Base-by-base conservation (phyloP, 306 rosid genomes). In the Lotus japonicus region DNA sequence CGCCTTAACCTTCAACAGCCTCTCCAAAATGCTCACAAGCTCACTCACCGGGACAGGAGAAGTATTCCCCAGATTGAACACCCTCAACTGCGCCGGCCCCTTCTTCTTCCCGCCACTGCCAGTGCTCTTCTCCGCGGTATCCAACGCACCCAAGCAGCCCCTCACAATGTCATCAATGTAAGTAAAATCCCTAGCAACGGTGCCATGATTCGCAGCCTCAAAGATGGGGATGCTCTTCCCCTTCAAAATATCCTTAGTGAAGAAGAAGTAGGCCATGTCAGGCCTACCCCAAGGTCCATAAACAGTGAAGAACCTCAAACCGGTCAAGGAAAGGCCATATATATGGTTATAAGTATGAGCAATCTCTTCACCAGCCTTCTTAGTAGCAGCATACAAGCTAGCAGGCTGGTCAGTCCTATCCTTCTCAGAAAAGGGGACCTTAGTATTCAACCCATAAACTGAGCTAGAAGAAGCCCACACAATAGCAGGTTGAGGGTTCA, bases 231-330 rank as follows among this genome's bases (percentile, higher is more conserved):
- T 94, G 1, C 79, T 6, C 79, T 94, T 94, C 66, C 97, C 98
- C 48, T 84, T 88, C 90, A 94, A 78, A 49, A 94, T 90, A 79
- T 90, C 97, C 69, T 75, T 88, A 0, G 98, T 88, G 74, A 94
- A 94, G 53, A 94, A 94, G 82, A 94, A 94, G 64, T 92, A 92
- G 2, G 98, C 98, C 98, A 92, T 92, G 31, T 92, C 98, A 11
- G 98, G 98, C 75, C 97, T 85, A 36, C 98, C 98, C 98, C 98
- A 94, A 2, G 98, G 98, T 4, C 98, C 98, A 81, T 94, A 94
- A 73, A 94, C 98, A 10, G 98, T 94, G 64, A 94, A 94, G 70
- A 94, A 94, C 17, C 98, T 23, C 79, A 94, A 78, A 11, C 97
- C 98, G 0, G 98, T 94, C 16, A 94, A 79, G 6, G 98, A 90